A percentile compares a stretch with the other conserved stretches of the same genome.
Conservation (phyloP, 192 early-diverging fungal species). For the Coemansia sp. region DNA sequence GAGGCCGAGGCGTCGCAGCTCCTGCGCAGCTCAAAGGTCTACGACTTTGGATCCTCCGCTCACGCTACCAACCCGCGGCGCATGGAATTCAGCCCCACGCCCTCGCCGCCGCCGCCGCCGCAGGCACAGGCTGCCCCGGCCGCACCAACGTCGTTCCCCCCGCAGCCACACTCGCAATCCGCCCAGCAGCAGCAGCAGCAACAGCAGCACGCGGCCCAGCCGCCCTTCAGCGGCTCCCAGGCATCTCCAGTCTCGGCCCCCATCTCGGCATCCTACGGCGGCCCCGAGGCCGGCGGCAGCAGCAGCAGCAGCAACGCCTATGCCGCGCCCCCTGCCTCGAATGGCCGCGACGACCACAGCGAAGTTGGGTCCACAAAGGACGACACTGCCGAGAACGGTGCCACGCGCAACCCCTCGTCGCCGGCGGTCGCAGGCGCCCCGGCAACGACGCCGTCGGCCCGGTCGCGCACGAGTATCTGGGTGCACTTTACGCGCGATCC, state of each 20-base stretch:
- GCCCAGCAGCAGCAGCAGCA: neutral
- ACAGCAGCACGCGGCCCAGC: constrained; percentile 6
- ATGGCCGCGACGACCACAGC: constrained; percentile 29
- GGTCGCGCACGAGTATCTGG: constrained; percentile 49
- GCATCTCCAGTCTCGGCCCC: too few species aligned
- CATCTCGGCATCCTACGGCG: neutral
- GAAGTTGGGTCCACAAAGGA: constrained; percentile 32
- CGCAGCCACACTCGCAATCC: too few species aligned
- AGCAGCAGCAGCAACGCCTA: neutral
- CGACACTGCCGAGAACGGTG: constrained; percentile 36
- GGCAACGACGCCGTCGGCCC: constrained; percentile 18
- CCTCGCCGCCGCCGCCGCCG: constrained; percentile 27
- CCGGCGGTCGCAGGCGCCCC: constrained; percentile 8
- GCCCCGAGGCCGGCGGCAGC: neutral
- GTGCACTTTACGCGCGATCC: constrained; percentile 45
- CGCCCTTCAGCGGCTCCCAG: too few species aligned
- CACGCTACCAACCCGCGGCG: constrained; percentile 18
- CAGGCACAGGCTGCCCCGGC: too few species aligned
- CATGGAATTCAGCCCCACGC: constrained; percentile 49
- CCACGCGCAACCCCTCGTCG: constrained; percentile 23
- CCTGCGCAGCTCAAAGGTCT: constrained; percentile 21
- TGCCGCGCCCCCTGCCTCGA: constrained; percentile 3
- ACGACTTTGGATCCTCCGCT: constrained; percentile 19
- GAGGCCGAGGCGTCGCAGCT: constrained; percentile 37
- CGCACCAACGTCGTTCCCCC: too few species aligned